A percentile compares a stretch with the other conserved stretches of the same genome.
phyloP scores from a whole-genome alignment of 305 asterid genomes.

The Rubia peregrina region DNA sequence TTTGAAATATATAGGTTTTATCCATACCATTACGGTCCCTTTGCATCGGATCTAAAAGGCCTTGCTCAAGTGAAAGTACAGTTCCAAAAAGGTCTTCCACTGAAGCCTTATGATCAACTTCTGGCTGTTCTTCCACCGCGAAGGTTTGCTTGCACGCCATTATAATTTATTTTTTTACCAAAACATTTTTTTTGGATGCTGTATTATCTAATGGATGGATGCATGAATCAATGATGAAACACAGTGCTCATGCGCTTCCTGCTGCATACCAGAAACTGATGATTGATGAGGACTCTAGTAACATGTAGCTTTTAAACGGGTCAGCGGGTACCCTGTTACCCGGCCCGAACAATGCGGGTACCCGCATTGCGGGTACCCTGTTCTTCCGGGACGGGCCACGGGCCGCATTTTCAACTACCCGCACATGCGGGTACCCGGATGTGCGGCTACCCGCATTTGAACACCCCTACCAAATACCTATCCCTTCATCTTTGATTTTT shows the following conservation, averaged over 20 bases:
- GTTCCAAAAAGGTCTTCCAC: slow-evolving; percentile 41
- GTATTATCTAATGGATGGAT: neutral
- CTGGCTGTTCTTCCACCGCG: slow-evolving; percentile 56
- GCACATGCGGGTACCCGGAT: too few relatives aligned
- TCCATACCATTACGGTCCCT: slow-evolving; percentile 43
- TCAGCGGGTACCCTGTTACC: too few relatives aligned
- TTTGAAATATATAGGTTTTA: slow-evolving; percentile 53
- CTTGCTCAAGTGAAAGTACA: slow-evolving; percentile 29
- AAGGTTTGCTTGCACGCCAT: slow-evolving; percentile 30
- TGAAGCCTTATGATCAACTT: too few relatives aligned
- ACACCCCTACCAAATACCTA: too few relatives aligned
- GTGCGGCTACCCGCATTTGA: too few relatives aligned
- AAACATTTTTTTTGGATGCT: neutral
- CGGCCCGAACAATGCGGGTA: too few relatives aligned
- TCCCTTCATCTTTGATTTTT: too few relatives aligned
- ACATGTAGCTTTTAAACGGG: too few relatives aligned
- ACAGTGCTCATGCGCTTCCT: slow-evolving; percentile 44
- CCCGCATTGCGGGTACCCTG: too few relatives aligned
- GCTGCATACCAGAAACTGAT: slow-evolving; percentile 39
- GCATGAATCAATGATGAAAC: neutral
- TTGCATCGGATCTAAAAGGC: slow-evolving; percentile 48
- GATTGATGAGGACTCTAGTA: slow-evolving; percentile 31
- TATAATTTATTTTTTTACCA: neutral
- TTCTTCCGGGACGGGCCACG: too few relatives aligned
- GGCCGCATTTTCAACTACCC: too few relatives aligned